Evolutionary conservation across 805 yeast genomes (phyloP), one percentile per base, ranked within the genome.

Genomic region (Geotrichum ghanense): DNA sequence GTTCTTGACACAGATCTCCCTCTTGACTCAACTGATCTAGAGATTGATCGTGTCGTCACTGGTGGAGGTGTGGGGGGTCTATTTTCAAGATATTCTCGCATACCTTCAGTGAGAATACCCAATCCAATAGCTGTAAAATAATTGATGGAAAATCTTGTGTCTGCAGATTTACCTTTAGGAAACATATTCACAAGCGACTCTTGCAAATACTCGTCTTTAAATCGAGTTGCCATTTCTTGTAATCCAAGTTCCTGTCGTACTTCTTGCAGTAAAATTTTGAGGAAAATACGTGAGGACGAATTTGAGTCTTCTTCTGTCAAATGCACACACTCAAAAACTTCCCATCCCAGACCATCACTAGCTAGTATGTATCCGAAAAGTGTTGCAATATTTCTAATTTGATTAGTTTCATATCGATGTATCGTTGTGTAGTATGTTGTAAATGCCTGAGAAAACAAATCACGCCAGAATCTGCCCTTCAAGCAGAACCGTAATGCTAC

Each of bases 71-170:
- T 51, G 14, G 50, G 44, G 2, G 42, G 42, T 10, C 19, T n/a
- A 39, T 39, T 39, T 5, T 12, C 4, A 6, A 80, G 61, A 14
- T 65, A 68, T 3, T 68, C 72, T 64, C 97, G 75, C 94, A 89
- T 83, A 1, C 68, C 74, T 34, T 86, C 95, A 0, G 97, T 89
- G 48, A 90, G 60, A 2, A 74, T 72, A 41, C 97, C 97, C 43
- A 90, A 61, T 0, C 94, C 94, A 51, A 90, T 87, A 1, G 97
- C 96, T 0, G 97, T 90, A 63, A 90, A 90, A 60, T 73, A 90
- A 59, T 90, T 90, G 59, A 88, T 87, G 1, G 94, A 74, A 60
- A 89, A 90, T 49, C 90, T 45, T 2, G 65, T 58, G 22, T 65
- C 63, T 5, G 45, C 55, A 39, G 53, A 53, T 14, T 63, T 63